Evolutionary conservation across 1,284 basidiomycete genomes (phyloP), one percentile per base, ranked within the genome.

Genomic region (Ustilago trichophora): DNA sequence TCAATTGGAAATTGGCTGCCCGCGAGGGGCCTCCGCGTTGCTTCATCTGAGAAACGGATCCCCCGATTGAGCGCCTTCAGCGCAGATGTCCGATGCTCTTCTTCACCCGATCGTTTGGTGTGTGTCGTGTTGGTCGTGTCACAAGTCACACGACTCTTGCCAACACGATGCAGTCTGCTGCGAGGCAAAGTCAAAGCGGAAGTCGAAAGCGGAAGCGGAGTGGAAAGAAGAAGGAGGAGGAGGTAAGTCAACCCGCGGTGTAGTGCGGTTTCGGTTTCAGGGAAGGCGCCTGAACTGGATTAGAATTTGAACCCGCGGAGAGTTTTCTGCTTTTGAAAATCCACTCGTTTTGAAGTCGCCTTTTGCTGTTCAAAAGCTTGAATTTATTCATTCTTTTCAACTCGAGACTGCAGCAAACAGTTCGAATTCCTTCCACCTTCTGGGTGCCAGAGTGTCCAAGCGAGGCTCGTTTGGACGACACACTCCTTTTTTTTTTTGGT

Each of bases 91-190:
- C n/a, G n/a, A n/a, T n/a, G n/a, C n/a, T n/a, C n/a, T n/a, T n/a
- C n/a, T n/a, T n/a, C n/a, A n/a, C n/a, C n/a, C n/a, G n/a, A n/a
- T n/a, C n/a, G n/a, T n/a, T n/a, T n/a, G n/a, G n/a, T n/a, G n/a
- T n/a, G n/a, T n/a, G n/a, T n/a, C n/a, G n/a, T n/a, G n/a, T 19
- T 6, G 21, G 36, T 24, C 36, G 11, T 21, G 33, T 9, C 34
- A 31, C 37, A 34, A 19, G 38, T 50, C 47, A 50, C 47, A 50
- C 47, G 47, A 50, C 47, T 31, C 4, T 27, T 18, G 9, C 22
- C 32, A 16, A 16, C 13, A 29, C 9, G 16, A 9, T 31, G 37
- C 37, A 40, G n/a, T 19, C 10, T 40, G 29, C 27, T 49, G 47
- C 47, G 33, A 40, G 37, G 19, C 21, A 25, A 33, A n/a, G n/a